Evolutionary conservation across 169 alveolate genomes (phyloP), one percentile per base, ranked within the genome.

Genomic region (Cryptosporidium sp.): DNA sequence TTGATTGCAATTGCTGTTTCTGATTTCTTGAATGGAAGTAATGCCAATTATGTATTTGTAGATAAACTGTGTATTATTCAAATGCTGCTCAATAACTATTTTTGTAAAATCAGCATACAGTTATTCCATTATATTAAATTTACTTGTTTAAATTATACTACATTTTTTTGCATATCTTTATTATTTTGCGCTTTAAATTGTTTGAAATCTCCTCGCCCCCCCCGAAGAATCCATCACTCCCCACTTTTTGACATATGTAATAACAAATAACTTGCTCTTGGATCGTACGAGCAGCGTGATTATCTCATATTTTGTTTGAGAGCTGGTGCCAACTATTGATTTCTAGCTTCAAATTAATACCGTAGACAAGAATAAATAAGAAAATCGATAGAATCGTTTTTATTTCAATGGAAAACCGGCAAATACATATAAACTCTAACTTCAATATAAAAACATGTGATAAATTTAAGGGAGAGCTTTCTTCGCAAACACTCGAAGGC

Each of bases 1-100:
- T 80, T 41, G 75, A 80, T 41, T 80, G 89, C 21, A 39, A 21
- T 3, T 80, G 89, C 21, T 80, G 89, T 33, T 80, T 59, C 48
- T 80, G 23, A 70, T 12, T 14, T 4, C 33, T 33, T 67, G 23
- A n/a, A 18, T 21, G 35, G 3, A 9, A 21, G 26, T 14, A 4
- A 2, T n/a, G 18, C 6, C n/a, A 10, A 23, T 23, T 6, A 55
- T 6, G 16, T 5, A 0, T 21, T 55, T 10, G 67, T 21, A 55
- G 35, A 21, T n/a, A 6, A 8, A 2, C 10, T n/a, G 67, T 0
- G 3, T 4, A 55, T 21, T 23, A 0, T 12, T 1, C 21, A 16
- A 45, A 2, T 18, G n/a, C 0, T 48, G 1, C 21, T 14, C 7
- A 48, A 3, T 1, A 2, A 12, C 21, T 16, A 48, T 48, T 12